Conservation (phyloP, 2,329 filamentous ascomycete species). For the Fusarium tupiense region DNA sequence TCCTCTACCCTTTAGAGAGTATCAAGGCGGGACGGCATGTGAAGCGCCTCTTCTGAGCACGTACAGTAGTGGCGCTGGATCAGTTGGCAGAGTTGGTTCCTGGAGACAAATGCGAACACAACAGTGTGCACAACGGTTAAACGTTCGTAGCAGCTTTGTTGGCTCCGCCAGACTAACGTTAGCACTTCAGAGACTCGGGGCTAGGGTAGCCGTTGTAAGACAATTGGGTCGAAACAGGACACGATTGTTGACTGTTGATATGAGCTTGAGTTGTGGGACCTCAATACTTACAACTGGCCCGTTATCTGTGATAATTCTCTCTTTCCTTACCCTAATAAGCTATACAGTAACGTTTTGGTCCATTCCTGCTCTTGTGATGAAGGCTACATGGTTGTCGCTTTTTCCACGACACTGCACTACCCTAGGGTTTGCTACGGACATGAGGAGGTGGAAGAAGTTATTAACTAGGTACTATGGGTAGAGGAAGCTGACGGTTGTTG, state of each 20-base stretch:
- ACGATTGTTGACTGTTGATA: conserved; percentile 4
- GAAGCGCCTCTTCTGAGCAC: conserved; percentile 8
- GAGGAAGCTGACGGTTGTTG: not conserved
- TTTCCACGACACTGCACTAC: not conserved
- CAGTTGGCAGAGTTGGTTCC: conserved; percentile 11
- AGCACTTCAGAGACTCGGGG: too few species aligned
- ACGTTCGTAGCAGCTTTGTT: conserved; percentile 22
- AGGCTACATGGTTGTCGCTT: not conserved
- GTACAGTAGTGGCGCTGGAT: conserved; percentile 4
- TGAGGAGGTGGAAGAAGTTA: not conserved
- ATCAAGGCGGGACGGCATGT: conserved; percentile 10
- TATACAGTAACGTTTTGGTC: not conserved
- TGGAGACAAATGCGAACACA: conserved; percentile 27
- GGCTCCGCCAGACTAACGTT: conserved; percentile 21
- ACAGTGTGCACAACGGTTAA: conserved; percentile 40
- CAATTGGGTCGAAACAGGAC: conserved; percentile 23
- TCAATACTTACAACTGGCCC: not conserved
- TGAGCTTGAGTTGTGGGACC: conserved; percentile 2
- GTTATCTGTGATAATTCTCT: not conserved
- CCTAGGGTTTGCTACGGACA: not conserved
- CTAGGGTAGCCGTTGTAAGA: not conserved
- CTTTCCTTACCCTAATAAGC: not conserved
- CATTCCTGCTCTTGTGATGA: not conserved
- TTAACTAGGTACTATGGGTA: not conserved
- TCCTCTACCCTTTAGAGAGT: conserved; percentile 6